Percentiles rank a stretch among this genome's conserved stretches.
phyloP scores from a whole-genome alignment of 805 yeast genomes.

The Wickerhamiella brachini region DNA sequence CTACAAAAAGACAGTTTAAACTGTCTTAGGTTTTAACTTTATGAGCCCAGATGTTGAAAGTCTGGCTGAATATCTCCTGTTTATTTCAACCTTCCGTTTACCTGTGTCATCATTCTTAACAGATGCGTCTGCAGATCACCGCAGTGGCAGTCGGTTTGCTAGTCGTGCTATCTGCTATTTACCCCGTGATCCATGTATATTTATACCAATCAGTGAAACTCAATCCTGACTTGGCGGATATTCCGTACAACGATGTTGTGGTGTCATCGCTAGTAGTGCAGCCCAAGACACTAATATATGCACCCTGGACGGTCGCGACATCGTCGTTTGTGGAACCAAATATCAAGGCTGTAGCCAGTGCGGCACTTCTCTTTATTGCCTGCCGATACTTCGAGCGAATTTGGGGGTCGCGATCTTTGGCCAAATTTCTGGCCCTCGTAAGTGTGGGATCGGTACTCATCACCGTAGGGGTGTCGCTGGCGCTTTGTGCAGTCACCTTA shows the following conservation, averaged over 20 bases:
- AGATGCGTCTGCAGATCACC: not conserved
- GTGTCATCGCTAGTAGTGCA: not conserved
- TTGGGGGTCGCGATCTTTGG: conserved; percentile 37
- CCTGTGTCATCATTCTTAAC: not conserved
- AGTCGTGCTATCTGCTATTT: not conserved
- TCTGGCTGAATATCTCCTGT: too few relatives aligned
- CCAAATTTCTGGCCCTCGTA: conserved; percentile 37
- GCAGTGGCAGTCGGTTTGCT: not conserved
- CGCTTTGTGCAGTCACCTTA: not conserved
- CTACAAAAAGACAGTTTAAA: too few relatives aligned
- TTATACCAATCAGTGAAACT: not conserved
- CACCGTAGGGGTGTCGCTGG: conserved; percentile 20
- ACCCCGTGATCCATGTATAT: not conserved
- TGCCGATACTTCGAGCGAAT: conserved; percentile 50
- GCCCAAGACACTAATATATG: not conserved
- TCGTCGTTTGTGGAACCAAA: conserved; percentile 33
- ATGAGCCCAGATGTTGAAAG: too few relatives aligned
- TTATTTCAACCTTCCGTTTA: too few relatives aligned
- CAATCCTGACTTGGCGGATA: not conserved
- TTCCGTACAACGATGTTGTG: not conserved
- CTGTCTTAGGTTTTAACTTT: too few relatives aligned
- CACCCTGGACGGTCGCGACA: conserved; percentile 34
- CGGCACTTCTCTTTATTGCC: conserved; percentile 30
- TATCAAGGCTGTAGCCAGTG: conserved; percentile 25
- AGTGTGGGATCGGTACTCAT: conserved; percentile 24